A percentile compares a stretch with the other conserved stretches of the same genome.
Evolutionary conservation across 768 basidiomycete species (phyloP).

Genomic region (Lentinula aciculospora): DNA sequence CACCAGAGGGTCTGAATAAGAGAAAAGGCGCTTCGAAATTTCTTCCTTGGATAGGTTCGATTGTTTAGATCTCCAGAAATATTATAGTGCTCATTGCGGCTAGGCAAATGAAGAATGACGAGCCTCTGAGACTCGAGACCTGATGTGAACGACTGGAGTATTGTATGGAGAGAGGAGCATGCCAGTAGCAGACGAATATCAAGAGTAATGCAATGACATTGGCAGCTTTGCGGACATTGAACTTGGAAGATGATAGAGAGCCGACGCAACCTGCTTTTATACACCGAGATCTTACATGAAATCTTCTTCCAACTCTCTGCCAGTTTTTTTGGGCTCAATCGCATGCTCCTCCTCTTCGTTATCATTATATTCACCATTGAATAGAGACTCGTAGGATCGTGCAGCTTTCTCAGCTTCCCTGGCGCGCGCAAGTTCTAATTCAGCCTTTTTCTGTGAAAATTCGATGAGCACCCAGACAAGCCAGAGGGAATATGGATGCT

Average conservation of each 20-base stretch:
- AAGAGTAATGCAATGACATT: neutral
- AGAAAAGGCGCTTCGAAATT: neutral
- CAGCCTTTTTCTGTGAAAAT: constrained; percentile 62
- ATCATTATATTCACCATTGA: constrained; percentile 59
- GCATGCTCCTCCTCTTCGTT: constrained; percentile 34
- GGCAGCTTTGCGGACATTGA: no score
- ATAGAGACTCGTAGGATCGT: constrained; percentile 80
- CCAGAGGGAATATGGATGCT: neutral
- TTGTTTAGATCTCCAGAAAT: neutral
- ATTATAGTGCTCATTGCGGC: neutral
- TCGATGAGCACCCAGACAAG: neutral
- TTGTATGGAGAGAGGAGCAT: no score
- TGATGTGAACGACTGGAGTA: no score
- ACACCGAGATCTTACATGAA: constrained; percentile 57
- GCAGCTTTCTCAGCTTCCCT: constrained; percentile 87
- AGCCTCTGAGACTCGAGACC: neutral
- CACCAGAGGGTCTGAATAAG: neutral
- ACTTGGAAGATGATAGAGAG: neutral
- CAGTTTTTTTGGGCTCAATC: constrained; percentile 42
- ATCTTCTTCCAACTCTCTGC: constrained; percentile 78
- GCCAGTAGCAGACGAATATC: neutral
- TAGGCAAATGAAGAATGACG: neutral
- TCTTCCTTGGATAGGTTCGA: neutral
- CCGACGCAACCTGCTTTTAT: neutral
- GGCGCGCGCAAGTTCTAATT: constrained; percentile 63